Percentiles rank a stretch among this genome's conserved stretches.
Evolutionary conservation across 192 early-diverging fungal species (phyloP).

Genomic region (Radiomyces spectabilis): DNA sequence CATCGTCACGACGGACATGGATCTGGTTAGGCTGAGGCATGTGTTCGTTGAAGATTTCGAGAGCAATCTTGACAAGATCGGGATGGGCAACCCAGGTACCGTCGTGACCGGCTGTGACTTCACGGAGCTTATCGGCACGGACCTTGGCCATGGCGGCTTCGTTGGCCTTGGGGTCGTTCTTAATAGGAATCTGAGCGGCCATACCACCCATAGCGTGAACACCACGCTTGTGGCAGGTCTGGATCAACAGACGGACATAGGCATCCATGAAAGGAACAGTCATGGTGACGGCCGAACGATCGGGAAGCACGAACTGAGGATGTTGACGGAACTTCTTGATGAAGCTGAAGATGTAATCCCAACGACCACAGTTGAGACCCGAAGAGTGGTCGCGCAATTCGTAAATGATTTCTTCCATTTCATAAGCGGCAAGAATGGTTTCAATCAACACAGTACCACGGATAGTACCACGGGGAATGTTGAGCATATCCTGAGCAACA

Average conservation of each 20-base stretch:
- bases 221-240: constrained; percentile 97
- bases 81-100: constrained; percentile 98
- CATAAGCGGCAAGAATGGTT: constrained; percentile 93
- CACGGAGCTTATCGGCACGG: constrained; percentile 89
- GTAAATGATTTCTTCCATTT: constrained; percentile 99
- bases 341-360: constrained; percentile 99
- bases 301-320: constrained; percentile 80
- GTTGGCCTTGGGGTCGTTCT: constrained; percentile 86
- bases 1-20: constrained; percentile 86
- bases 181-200: constrained; percentile 99
- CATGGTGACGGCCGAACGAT: constrained; percentile 90
- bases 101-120: constrained; percentile 92
- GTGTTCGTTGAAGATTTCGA: constrained; percentile 86
- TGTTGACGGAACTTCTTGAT: constrained; percentile 96
- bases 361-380: constrained; percentile 97
- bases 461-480: constrained; percentile 90
- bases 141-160: constrained; percentile 90
- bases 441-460: constrained; percentile 96
- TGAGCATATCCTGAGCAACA: constrained; percentile 84
- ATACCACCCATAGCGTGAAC: constrained; percentile 99
- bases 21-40: constrained; percentile 97
- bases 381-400: constrained; percentile 98
- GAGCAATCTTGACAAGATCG: constrained; percentile 86
- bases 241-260: constrained; percentile 93
- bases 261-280: constrained; percentile 97